Percentiles rank a stretch among this genome's conserved stretches.
Conservation (phyloP, 139 green algal species). For the Chlamydomonas sp. region DNA sequence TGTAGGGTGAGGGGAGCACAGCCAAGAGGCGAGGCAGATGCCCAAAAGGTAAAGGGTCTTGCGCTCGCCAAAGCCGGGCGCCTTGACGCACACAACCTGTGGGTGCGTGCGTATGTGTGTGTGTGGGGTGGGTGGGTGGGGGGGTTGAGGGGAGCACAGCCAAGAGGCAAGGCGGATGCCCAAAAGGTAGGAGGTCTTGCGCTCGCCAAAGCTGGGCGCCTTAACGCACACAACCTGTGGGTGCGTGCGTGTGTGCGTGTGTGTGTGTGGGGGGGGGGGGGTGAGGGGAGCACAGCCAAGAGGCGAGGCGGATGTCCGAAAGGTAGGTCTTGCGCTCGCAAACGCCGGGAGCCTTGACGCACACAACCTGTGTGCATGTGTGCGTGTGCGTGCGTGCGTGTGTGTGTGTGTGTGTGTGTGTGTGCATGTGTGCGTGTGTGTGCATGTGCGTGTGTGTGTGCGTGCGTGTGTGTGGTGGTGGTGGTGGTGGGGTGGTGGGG, state of each 20-base stretch:
- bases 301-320: background rate
- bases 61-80: too few species aligned
- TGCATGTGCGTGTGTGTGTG: background rate
- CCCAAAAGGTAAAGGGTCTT: too few species aligned
- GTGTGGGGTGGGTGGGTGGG: background rate
- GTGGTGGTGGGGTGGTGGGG: background rate
- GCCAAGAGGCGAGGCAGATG: too few species aligned
- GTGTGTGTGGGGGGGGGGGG: background rate
- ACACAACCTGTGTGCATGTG: background rate
- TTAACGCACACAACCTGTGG: too few species aligned
- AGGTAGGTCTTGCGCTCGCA: too few species aligned
- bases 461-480: background rate
- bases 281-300: too few species aligned
- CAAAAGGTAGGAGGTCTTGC: background rate
- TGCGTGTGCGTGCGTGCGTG: background rate
- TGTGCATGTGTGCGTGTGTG: background rate
- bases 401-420: background rate
- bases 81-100: too few species aligned
- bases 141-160: background rate
- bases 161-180: background rate
- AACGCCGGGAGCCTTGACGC: too few species aligned
- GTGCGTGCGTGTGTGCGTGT: background rate
- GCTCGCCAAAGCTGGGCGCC: background rate
- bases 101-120: too few species aligned
- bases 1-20: too few species aligned